A percentile compares a stretch with the other conserved stretches of the same genome.
Evolutionary conservation across 768 basidiomycete genomes (phyloP).

Genomic region (Krasilnikovozyma curviuscula): DNA sequence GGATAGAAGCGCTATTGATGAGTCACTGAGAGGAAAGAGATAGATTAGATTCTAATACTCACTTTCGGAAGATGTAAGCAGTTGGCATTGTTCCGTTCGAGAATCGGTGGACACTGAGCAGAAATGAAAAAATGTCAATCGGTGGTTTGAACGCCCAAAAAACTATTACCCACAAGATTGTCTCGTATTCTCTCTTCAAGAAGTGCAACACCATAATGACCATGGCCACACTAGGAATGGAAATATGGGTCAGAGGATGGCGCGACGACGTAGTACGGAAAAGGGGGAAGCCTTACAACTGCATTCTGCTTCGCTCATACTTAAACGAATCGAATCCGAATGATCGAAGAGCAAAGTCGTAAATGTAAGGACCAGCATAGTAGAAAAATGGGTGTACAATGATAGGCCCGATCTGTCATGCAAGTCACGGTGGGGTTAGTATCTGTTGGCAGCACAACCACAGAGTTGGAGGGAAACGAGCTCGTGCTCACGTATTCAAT

Average conservation of each 20-base stretch:
- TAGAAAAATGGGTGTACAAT: conserved; percentile 74
- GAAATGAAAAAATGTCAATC: neutral
- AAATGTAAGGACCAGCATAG: conserved; percentile 42
- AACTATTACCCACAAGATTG: conserved; percentile 46
- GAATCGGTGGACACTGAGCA: conserved; percentile 67
- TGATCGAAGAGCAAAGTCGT: conserved; percentile 29
- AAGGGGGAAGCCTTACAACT: too few relatives aligned
- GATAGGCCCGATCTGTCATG: conserved; percentile 55
- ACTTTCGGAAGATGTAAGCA: conserved; percentile 78
- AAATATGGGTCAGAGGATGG: too few relatives aligned
- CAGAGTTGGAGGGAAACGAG: neutral
- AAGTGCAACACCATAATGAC: conserved; percentile 69
- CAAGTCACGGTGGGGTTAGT: neutral
- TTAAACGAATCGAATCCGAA: neutral
- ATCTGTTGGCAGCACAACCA: neutral
- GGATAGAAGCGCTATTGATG: neutral
- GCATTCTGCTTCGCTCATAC: too few relatives aligned
- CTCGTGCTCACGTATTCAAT: conserved; percentile 68
- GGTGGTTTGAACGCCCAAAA: neutral
- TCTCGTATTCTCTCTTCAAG: conserved; percentile 78
- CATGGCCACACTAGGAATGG: conserved; percentile 19
- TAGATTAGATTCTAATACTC: conserved; percentile 17
- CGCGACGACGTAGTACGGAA: neutral
- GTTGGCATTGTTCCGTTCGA: conserved; percentile 87
- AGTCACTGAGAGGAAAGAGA: neutral